These are phyloP conservation scores for Pseudevernia furfuracea DNA, from an alignment of 495 filamentous ascomycete species.

Conservation along the genomic window DNA sequence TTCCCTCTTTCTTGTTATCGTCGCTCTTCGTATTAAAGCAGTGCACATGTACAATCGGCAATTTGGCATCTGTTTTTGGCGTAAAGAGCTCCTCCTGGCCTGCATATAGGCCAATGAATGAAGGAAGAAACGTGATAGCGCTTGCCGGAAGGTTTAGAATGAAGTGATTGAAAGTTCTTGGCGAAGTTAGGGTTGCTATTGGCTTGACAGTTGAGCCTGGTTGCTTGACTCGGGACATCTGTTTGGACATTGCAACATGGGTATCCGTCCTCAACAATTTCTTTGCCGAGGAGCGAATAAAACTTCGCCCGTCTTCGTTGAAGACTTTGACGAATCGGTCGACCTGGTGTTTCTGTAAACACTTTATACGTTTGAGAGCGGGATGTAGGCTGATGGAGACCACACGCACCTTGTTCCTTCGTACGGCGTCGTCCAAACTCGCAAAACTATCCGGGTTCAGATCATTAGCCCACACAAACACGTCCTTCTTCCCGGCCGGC, in stretches of 20 bases:
- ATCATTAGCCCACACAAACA: conserved; percentile 97
- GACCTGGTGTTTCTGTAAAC: conserved; percentile 41
- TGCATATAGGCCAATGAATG: conserved; percentile 74
- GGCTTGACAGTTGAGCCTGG: conserved; percentile 31
- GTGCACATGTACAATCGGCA: conserved; percentile 87
- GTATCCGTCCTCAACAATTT: conserved; percentile 48
- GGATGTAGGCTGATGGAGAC: neutral
- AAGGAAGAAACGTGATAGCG: conserved; percentile 76
- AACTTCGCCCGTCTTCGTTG: conserved; percentile 70
- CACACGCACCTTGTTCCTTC: conserved; percentile 61
- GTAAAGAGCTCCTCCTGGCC: conserved; percentile 58
- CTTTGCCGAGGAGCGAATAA: conserved; percentile 63
- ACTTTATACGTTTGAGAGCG: neutral
- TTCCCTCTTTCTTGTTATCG: conserved; percentile 52
- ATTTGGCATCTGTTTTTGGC: conserved; percentile 44
- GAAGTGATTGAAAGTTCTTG: conserved; percentile 71
- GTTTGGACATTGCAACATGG: conserved; percentile 36
- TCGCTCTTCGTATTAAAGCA: conserved; percentile 76
- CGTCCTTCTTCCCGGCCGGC: conserved; percentile 77
- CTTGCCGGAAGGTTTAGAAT: conserved; percentile 94
- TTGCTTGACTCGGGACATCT: conserved; percentile 30
- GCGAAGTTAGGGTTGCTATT: conserved; percentile 47
- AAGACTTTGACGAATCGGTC: conserved; percentile 63
- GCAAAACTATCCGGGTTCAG: conserved; percentile 83
- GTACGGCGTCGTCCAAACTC: conserved; percentile 60